Evolutionary conservation across 805 yeast genomes (phyloP).

Genomic region (Suhomyces pyralidae): DNA sequence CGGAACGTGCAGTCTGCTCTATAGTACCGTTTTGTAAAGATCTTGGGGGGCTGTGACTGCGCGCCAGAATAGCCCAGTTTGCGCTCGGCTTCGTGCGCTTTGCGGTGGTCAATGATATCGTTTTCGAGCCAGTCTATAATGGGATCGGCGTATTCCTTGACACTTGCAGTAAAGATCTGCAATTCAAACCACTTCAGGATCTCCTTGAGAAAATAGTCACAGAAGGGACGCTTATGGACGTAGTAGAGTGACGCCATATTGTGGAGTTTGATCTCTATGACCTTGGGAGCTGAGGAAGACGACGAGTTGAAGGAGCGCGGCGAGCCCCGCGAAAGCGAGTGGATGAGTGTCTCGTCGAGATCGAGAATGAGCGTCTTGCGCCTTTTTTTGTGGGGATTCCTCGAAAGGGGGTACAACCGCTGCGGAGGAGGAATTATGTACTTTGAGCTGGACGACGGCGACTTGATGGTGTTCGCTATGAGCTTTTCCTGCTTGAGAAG

Average conservation of each 20-base stretch:
- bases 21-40: constrained; percentile 63
- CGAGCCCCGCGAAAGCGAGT: constrained; percentile 72
- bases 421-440: constrained; percentile 48
- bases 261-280: constrained; percentile 75
- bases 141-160: constrained; percentile 94
- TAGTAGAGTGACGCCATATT: constrained; percentile 78
- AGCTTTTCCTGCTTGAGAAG: constrained; percentile 39
- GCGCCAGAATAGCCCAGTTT: constrained; percentile 1
- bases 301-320: constrained; percentile 40
- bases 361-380: constrained; percentile 80
- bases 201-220: constrained; percentile 76
- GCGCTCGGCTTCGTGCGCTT: constrained; percentile 11
- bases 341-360: constrained; percentile 91
- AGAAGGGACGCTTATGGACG: constrained; percentile 88
- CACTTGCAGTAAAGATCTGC: constrained; percentile 91
- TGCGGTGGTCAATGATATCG: constrained; percentile 35
- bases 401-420: constrained; percentile 37
- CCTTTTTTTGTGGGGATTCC: constrained; percentile 37
- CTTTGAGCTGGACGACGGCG: constrained; percentile 40
- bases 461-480: constrained; percentile 38
- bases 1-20: constrained; percentile 75
- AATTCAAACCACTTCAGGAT: constrained; percentile 85
- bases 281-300: constrained; percentile 43
- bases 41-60: constrained; percentile 12
- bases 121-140: constrained; percentile 88